phyloP scores from a whole-genome alignment of 306 rosid species.

The Phaseolus lunatus region DNA sequence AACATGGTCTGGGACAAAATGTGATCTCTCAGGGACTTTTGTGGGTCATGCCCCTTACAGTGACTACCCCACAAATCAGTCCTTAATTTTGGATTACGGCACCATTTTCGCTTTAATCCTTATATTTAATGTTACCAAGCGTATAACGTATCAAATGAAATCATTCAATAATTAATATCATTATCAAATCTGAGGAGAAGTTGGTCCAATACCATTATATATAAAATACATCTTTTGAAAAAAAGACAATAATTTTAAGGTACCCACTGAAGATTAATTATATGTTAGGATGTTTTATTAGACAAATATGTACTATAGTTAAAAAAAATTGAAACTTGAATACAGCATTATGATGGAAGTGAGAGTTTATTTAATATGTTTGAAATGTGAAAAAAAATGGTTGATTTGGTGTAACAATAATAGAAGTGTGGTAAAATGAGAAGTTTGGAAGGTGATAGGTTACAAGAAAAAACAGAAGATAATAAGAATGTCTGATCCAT shows the following conservation, averaged over 20 bases:
- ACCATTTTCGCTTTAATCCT: conserved; percentile 23
- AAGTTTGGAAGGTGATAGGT: conserved; percentile 15
- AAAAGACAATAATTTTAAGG: too few species aligned
- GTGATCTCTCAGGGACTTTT: conserved; percentile 43
- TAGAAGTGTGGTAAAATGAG: neutral
- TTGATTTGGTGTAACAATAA: neutral
- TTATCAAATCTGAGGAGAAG: neutral
- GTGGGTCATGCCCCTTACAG: conserved; percentile 45
- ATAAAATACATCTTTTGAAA: too few species aligned
- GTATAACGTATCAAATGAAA: neutral
- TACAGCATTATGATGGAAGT: too few species aligned
- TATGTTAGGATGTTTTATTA: too few species aligned
- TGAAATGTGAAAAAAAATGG: neutral
- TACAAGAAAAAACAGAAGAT: conserved; percentile 1
- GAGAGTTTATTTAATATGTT: too few species aligned
- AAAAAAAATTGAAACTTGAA: too few species aligned
- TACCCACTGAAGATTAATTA: too few species aligned
- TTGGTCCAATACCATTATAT: too few species aligned
- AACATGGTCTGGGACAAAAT: conserved; percentile 42
- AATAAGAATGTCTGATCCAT: conserved; percentile 30
- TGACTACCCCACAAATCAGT: conserved; percentile 49
- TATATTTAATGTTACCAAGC: neutral
- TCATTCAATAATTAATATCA: neutral
- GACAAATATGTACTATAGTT: too few species aligned
- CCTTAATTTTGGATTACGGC: conserved; percentile 39